phyloP scores from a whole-genome alignment of 2,329 filamentous ascomycete genomes.

The Cordyceps fumosorosea region DNA sequence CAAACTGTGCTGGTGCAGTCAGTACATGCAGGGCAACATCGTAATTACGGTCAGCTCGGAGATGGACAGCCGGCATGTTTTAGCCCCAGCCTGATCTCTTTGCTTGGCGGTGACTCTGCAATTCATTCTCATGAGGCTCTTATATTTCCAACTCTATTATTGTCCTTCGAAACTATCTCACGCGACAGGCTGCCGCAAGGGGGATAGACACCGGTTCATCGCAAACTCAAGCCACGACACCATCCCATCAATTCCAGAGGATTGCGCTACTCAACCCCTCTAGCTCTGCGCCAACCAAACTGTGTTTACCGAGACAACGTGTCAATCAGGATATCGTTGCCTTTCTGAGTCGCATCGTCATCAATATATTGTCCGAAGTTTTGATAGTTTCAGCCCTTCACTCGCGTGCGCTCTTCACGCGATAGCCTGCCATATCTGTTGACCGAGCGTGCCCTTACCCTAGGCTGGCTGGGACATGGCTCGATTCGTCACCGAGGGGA shows the following conservation, averaged over 20 bases:
- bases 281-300: background rate
- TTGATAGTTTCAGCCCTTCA: background rate
- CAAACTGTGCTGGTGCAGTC: background rate
- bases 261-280: background rate
- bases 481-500: background rate
- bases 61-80: background rate
- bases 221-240: background rate
- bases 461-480: background rate
- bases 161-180: background rate
- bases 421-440: background rate
- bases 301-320: background rate
- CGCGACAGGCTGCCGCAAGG: constrained; percentile 9
- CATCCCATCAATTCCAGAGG: background rate
- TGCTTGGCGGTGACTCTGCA: background rate
- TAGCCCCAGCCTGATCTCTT: background rate
- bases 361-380: background rate
- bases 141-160: background rate
- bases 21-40: background rate
- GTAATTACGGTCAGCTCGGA: constrained; percentile 10
- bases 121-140: background rate
- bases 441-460: background rate
- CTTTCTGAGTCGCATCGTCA: background rate
- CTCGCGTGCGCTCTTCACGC: constrained; percentile 4
- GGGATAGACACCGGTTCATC: background rate
- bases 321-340: background rate